Base-by-base conservation (phyloP, 1,139 yeast species). In the Debaryomyces sp. region DNA sequence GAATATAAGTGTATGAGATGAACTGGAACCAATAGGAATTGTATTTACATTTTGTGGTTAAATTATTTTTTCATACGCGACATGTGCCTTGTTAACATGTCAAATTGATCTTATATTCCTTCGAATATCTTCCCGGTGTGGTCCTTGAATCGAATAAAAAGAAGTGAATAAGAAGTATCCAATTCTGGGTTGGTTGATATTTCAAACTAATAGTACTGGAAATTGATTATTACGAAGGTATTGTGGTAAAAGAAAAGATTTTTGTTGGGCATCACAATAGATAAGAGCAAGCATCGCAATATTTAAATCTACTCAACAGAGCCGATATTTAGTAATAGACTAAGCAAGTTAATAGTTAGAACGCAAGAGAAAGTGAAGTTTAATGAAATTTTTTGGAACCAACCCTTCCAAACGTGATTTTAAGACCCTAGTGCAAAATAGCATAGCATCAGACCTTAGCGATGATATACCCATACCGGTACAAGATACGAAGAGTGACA, bases 41-140 rank as follows among this genome's bases (percentile, higher is more conserved):
- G 18, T 29, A 29, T 29, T 18, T 21, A 41, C 27, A 41, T 41
- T 41, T 41, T 41, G 43, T 41, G 43, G 43, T 27, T 29, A 18
- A 30, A 18, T 29, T 41, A 24, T 37, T 30, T 41, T 41, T 41
- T 30, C 42, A 39, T 13, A 12, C 43, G 43, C 43, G 43, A 41
- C 27, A 29, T 32, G 27, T 27, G 43, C 36, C 43, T 30, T 15
- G 26, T 18, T 22, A 10, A 37, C n/a, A n/a, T 23, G 30, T 35
- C 38, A 35, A 35, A 32, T 10, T 35, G 13, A 22, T 17, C 22
- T 22, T 17, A 22, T 12, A 21, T 35, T 35, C 5, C 8, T 35
- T 21, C 26, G 35, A 13, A 21, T 35, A 21, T 39, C 42, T 39
- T 39, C 34, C 33, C 26, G 26, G 21, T 5, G 18, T 8, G 12